A percentile compares a stretch with the other conserved stretches of the same genome.
These are phyloP conservation scores for Candida manassasensis DNA, from an alignment of 805 yeast genomes.

Conservation along the genomic window DNA sequence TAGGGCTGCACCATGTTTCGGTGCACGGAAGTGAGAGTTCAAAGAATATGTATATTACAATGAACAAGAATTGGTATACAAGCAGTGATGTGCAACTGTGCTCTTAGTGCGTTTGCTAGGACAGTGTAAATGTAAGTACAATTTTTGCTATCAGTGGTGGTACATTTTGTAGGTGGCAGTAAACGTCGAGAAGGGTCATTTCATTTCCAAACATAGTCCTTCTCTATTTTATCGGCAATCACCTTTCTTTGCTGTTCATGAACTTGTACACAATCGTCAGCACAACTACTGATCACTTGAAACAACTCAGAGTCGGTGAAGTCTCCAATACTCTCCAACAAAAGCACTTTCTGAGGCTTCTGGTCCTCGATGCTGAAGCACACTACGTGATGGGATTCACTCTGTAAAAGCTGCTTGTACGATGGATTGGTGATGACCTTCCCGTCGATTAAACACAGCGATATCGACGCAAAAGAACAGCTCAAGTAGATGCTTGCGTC, in stretches of 20 bases:
- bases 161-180: no score
- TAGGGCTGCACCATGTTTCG: no score
- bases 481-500: slow-evolving; percentile 74
- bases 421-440: slow-evolving; percentile 42
- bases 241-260: slow-evolving; percentile 42
- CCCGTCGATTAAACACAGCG: slow-evolving; percentile 36
- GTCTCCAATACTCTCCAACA: slow-evolving; percentile 67
- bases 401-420: slow-evolving; percentile 33
- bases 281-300: slow-evolving; percentile 48
- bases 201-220: slow-evolving; percentile 69
- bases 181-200: no score
- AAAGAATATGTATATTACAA: slow-evolving; percentile 4
- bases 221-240: slow-evolving; percentile 43
- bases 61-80: not conserved
- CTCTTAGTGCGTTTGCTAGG: no score
- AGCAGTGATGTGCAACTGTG: no score
- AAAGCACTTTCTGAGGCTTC: slow-evolving; percentile 51
- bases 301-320: slow-evolving; percentile 57
- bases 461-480: slow-evolving; percentile 55
- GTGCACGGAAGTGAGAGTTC: no score
- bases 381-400: slow-evolving; percentile 60
- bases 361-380: slow-evolving; percentile 54
- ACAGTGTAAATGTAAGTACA: no score
- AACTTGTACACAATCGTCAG: slow-evolving; percentile 39
- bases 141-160: no score